Evolutionary conservation across 345 rosid species (phyloP).

Genomic region (Brassica nigra): DNA sequence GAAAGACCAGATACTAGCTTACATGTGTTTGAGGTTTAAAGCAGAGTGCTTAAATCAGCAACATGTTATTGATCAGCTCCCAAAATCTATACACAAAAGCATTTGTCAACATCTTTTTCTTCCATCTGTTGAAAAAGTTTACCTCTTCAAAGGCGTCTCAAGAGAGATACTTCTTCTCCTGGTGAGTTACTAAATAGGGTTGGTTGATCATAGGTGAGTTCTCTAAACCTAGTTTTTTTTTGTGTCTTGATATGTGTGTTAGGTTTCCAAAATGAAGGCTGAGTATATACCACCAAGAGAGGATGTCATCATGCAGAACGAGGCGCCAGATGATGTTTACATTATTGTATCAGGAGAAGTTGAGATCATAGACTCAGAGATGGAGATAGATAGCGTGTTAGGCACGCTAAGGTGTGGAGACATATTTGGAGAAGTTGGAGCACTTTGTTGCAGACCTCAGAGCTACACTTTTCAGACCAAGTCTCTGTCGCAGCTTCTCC

Average conservation of each 20-base stretch:
- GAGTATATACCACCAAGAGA: conserved; percentile 94
- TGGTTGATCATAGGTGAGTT: background rate
- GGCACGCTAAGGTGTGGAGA: conserved; percentile 67
- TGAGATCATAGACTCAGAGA: conserved; percentile 60
- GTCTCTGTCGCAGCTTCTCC: conserved; percentile 76
- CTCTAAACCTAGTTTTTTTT: background rate
- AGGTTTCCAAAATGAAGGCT: conserved; percentile 86
- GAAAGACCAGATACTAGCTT: conserved; percentile 83
- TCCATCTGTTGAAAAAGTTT: conserved; percentile 67
- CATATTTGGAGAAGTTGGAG: conserved; percentile 91
- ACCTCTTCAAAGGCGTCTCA: conserved; percentile 73
- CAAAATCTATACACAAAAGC: conserved; percentile 82
- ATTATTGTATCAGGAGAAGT: conserved; percentile 84
- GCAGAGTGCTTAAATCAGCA: conserved; percentile 92
- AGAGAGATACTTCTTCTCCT: conserved; percentile 61
- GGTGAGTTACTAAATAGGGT: conserved; percentile 42
- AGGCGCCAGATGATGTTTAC: conserved; percentile 84
- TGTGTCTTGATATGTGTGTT: conserved; percentile 14
- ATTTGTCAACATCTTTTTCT: conserved; percentile 85
- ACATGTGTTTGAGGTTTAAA: conserved; percentile 87
- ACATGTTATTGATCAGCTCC: conserved; percentile 83
- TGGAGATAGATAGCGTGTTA: conserved; percentile 56
- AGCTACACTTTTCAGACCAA: conserved; percentile 68
- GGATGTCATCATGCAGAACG: conserved; percentile 83
- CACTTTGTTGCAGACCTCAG: conserved; percentile 74